Percentiles rank a stretch among this genome's conserved stretches.
phyloP scores from a whole-genome alignment of 2,329 filamentous ascomycete genomes.

The Davidsoniella neocaledoniae region DNA sequence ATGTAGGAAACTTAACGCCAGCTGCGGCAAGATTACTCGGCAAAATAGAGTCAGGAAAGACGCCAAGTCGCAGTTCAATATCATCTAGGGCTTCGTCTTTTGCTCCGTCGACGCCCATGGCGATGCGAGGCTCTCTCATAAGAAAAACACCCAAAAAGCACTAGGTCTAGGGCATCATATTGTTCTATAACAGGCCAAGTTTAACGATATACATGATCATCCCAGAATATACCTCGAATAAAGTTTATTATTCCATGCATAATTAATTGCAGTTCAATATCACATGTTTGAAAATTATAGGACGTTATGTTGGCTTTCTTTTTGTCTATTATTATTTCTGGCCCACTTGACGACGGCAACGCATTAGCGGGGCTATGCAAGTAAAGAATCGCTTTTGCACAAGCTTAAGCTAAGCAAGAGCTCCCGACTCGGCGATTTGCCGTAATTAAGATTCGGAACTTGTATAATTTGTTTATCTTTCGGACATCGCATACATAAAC shows the following conservation, averaged over 20 bases:
- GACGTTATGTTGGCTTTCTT: no score
- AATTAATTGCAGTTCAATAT: no score
- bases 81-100: not conserved
- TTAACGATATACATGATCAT: no score
- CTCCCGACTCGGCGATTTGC: no score
- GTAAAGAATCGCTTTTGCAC: not conserved
- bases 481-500: no score
- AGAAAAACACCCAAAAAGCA: not conserved
- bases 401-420: no score
- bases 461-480: no score
- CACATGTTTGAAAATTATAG: no score
- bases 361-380: not conserved
- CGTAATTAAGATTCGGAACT: no score
- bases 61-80: not conserved
- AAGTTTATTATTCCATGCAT: no score
- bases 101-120: constrained; percentile 8
- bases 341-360: not conserved
- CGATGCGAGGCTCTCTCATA: not conserved
- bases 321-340: not conserved
- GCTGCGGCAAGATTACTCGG: constrained; percentile 55
- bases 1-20: constrained; percentile 44
- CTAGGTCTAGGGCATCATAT: not conserved
- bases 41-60: constrained; percentile 20
- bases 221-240: no score
- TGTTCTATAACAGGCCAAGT: not conserved